Base-by-base conservation (phyloP, 805 yeast genomes). In the Saccharomycopsis guyanensis region DNA sequence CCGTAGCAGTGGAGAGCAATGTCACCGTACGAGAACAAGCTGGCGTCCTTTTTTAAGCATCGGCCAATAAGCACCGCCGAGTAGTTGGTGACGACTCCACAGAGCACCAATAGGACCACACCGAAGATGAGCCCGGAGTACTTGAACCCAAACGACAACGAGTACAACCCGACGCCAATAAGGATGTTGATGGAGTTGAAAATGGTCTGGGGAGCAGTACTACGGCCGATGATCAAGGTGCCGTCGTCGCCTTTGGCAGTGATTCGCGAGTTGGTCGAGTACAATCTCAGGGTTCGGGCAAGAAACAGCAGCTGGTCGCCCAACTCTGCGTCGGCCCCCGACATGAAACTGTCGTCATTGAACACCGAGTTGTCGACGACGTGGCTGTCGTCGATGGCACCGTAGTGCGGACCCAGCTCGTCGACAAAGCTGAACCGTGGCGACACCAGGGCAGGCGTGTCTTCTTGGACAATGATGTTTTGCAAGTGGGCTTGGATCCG, bases 121-220 rank as follows among this genome's bases (percentile, higher is more conserved):
- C 86, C 86, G 7, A 65, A 47, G 2, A 77, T 55, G 82, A 87
- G 78, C 3, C 94, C 94, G 1, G 88, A 71, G 38, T 78, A 69
- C 53, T 69, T 72, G 46, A 85, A 62, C 1, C 84, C 94, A 51
- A 79, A 66, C 0, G 94, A 89, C 41, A 85, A 66, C 0, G 93
- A 80, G 38, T 85, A 67, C 42, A 85, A 68, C 1, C 91, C 93
- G 33, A 85, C 74, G 0, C 94, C 94, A 53, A 85, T 77, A 24
- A 85, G 64, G 0, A 83, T 83, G 58, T 85, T 85, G 41, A 84
- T 78, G 1, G 89, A 80, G 55, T 85, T 85, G 68, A 84, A 82
- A 3, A 82, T 66, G 0, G 94, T 84, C 59, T 84, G 94, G 1
- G 84, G 77, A 0, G 78, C 78, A 0, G 93, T 85, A 5, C 82